Evolutionary conservation across 352 stramenopile species (phyloP).

Genomic region (Phytophthora sp.): DNA sequence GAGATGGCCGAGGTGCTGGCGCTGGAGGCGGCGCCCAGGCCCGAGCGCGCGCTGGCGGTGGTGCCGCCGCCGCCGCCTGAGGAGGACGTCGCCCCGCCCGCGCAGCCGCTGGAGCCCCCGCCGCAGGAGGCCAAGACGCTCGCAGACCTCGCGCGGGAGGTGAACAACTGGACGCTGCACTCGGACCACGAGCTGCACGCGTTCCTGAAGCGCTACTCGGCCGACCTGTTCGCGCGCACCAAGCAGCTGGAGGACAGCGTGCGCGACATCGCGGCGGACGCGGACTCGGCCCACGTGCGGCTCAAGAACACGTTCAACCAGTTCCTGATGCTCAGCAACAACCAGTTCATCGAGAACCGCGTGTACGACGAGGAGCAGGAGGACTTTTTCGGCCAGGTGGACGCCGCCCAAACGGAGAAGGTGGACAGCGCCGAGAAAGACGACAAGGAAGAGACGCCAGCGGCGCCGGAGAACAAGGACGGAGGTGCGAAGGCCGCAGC

Average conservation of each 20-base stretch:
- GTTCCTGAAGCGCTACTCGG: slow-evolving; percentile 72
- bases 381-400: slow-evolving; percentile 57
- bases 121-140: slow-evolving; percentile 46
- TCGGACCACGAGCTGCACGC: slow-evolving; percentile 74
- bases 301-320: slow-evolving; percentile 88
- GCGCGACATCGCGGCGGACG: slow-evolving; percentile 68
- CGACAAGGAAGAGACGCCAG: not conserved
- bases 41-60: slow-evolving; percentile 23
- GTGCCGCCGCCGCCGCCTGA: slow-evolving; percentile 25
- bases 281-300: slow-evolving; percentile 73
- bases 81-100: not conserved
- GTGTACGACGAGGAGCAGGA: slow-evolving; percentile 90
- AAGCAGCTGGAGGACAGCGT: slow-evolving; percentile 79
- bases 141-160: slow-evolving; percentile 46
- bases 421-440: not conserved
- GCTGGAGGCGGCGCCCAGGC: slow-evolving; percentile 25
- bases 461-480: slow-evolving; percentile 18
- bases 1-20: slow-evolving; percentile 41
- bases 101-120: not conserved
- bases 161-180: slow-evolving; percentile 74
- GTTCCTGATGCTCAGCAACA: slow-evolving; percentile 89
- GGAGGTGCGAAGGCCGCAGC: slow-evolving; percentile 30
- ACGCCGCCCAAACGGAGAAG: slow-evolving; percentile 6
- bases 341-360: slow-evolving; percentile 91
- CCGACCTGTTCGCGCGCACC: slow-evolving; percentile 68